phyloP scores from a whole-genome alignment of 2,329 filamentous ascomycete genomes.

The Cercospora citrullina region DNA sequence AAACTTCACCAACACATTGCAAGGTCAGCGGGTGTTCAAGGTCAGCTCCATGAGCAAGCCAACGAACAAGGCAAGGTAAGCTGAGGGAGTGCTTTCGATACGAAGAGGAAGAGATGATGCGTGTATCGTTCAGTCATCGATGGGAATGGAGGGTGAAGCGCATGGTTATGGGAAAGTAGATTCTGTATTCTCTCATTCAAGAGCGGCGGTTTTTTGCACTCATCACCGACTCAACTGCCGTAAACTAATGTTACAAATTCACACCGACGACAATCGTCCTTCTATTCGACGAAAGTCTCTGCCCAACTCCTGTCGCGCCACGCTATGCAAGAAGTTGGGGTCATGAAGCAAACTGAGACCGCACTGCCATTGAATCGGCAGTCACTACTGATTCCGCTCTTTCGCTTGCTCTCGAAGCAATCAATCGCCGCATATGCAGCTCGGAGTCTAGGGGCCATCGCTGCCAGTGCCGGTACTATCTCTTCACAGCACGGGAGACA shows the following conservation, averaged over 20 bases:
- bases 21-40: background rate
- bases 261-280: background rate
- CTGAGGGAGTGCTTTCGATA: background rate
- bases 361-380: background rate
- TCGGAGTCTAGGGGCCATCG: background rate
- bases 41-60: background rate
- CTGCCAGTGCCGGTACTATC: background rate
- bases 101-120: background rate
- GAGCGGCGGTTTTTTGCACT: background rate
- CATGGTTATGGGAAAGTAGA: background rate
- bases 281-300: background rate
- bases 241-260: background rate
- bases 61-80: background rate
- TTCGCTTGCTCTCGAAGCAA: background rate
- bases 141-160: background rate
- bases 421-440: background rate
- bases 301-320: background rate
- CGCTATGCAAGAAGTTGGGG: constrained; percentile 3
- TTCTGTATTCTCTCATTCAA: background rate
- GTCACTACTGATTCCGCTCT: background rate
- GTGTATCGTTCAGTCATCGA: background rate
- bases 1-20: background rate
- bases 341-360: background rate
- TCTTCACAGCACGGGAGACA: background rate
- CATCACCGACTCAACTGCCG: background rate